Evolutionary conservation across 768 basidiomycete species (phyloP).

Genomic region (Myochromella boudieri): DNA sequence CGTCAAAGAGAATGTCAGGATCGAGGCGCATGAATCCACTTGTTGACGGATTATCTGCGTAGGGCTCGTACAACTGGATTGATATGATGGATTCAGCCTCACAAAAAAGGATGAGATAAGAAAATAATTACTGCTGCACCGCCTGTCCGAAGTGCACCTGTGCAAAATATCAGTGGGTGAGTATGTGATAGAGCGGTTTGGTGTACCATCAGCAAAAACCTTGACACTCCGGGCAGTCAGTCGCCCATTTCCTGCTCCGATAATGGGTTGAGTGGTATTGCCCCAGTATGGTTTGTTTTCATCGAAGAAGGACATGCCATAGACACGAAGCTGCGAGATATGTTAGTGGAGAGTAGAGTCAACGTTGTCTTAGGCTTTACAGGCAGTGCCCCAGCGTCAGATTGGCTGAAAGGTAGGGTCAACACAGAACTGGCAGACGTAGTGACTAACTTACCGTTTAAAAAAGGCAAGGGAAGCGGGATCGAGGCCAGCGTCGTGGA

Average conservation of each 20-base stretch:
- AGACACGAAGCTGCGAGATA: conserved; percentile 63
- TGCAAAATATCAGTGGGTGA: conserved; percentile 4
- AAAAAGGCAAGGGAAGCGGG: conserved; percentile 75
- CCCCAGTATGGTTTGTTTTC: conserved; percentile 75
- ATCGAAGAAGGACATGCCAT: conserved; percentile 75
- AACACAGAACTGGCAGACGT: no score
- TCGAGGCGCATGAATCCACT: conserved; percentile 77
- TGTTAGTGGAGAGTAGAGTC: conserved; percentile 7
- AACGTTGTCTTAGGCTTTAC: conserved; percentile 31
- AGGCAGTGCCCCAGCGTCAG: conserved; percentile 58
- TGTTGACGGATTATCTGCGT: conserved; percentile 74
- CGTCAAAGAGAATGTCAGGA: conserved; percentile 55
- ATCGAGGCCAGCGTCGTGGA: conserved; percentile 83
- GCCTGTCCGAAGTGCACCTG: conserved; percentile 85
- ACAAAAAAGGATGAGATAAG: neutral
- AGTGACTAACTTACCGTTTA: conserved; percentile 46
- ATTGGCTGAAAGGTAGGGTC: no score
- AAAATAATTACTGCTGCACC: conserved; percentile 71
- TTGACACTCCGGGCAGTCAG: conserved; percentile 77
- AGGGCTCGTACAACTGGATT: conserved; percentile 73
- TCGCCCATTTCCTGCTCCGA: conserved; percentile 58
- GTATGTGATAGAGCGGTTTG: conserved; percentile 14
- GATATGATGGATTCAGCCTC: conserved; percentile 3
- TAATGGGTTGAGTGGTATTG: conserved; percentile 53
- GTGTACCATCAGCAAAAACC: conserved; percentile 69